A percentile compares a stretch with the other conserved stretches of the same genome.
Conservation (phyloP, 148 eudicot species). For the Amaranthus palmeri region DNA sequence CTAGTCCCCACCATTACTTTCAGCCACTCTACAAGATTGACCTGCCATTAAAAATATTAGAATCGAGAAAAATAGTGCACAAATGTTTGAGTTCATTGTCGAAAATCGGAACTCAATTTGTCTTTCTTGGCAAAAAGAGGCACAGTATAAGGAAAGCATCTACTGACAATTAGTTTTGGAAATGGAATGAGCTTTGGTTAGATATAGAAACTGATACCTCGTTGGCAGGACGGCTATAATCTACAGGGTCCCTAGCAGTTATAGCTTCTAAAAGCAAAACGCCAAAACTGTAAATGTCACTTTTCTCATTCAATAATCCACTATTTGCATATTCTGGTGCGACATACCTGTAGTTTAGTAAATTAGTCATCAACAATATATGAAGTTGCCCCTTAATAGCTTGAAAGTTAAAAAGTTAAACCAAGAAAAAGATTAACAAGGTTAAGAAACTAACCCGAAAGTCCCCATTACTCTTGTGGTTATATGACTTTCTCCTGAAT, state of each 20-base stretch:
- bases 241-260: slow-evolving; percentile 92
- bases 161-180: background rate
- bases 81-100: background rate
- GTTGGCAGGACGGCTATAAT: slow-evolving; percentile 67
- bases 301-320: slow-evolving; percentile 83
- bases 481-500: slow-evolving; percentile 84
- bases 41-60: slow-evolving; percentile 29
- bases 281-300: slow-evolving; percentile 86
- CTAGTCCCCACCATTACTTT: slow-evolving; percentile 87
- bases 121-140: background rate
- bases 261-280: slow-evolving; percentile 76
- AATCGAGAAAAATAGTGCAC: background rate
- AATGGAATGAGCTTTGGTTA: background rate
- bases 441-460: slow-evolving; percentile 57
- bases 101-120: background rate
- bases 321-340: slow-evolving; percentile 94
- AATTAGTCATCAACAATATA: background rate
- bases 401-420: background rate
- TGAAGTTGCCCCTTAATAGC: background rate
- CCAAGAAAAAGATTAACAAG: slow-evolving; percentile 3
- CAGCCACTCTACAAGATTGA: slow-evolving; percentile 92
- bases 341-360: slow-evolving; percentile 55
- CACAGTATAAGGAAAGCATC: background rate
- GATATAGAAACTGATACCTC: slow-evolving; percentile 42
- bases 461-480: slow-evolving; percentile 95